Base-by-base conservation (phyloP, 2,329 filamentous ascomycete species). In the Apiospora rasikravindrae region DNA sequence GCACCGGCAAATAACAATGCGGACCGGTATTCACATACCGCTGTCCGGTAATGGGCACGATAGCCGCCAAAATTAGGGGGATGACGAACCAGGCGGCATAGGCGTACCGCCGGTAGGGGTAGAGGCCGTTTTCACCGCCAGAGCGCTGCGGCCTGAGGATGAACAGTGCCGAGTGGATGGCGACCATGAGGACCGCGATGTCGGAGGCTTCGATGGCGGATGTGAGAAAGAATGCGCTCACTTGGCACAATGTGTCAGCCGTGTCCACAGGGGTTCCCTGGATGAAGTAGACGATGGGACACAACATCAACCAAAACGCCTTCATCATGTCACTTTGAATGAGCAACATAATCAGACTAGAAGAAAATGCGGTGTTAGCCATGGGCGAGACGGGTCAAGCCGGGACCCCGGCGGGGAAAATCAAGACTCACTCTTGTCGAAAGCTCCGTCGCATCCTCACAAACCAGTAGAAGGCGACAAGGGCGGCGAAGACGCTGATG, bases 241-340 rank as follows among this genome's bases (percentile, higher is more conserved):
- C 84, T 81, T 94, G 91, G 78, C 92, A 94, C 74, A 93, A 91
- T 0, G 81, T 79, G 2, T 88, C 88, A 0, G 80, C 75, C 37
- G 87, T 88, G 13, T 76, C 71, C 70, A 93, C 82, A 0, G 81
- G 84, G 29, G 29, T 37, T 2, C 89, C 89, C 5, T 80, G 79
- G 1, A 81, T 79, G 45, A 94, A 86, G 26, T 88, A 87, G 26
- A 90, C 86, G 2, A 89, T 82, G 0, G 92, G 88, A 75, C 91
- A 92, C 57, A 93, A 81, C 73, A 94, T 86, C 73, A 92, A 90
- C 88, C 90, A 94, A 2, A 90, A 78, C 2, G 90, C 88, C 80
- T 93, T 93, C 81, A 91, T 88, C 78, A 93, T 87, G 80, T 95
- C 92, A 76, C 91, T 92, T 73, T 90, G 86, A 67, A 96, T 90